Evolutionary conservation across 2,329 filamentous ascomycete genomes (phyloP), one percentile per base, ranked within the genome.

Genomic region (Aotearoamyces nothofagi): DNA sequence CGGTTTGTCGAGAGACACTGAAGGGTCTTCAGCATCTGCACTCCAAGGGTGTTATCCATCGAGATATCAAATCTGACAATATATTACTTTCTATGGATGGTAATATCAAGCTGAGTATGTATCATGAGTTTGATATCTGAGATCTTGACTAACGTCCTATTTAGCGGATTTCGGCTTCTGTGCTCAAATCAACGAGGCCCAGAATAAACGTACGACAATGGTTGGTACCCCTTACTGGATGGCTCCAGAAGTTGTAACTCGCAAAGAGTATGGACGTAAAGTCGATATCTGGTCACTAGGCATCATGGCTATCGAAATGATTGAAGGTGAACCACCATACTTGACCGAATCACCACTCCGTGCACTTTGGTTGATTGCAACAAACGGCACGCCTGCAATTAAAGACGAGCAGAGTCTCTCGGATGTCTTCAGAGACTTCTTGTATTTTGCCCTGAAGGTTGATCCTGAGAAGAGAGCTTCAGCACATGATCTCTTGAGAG

Each of bases 281-380:
- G 87, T 98, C 31, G 90, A 98, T 49, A 94, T 98, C 42, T 98
- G 90, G 90, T 92, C 82, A 34, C 61, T 98, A 24, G 90, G 90
- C 34, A 98, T 98, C 57, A 96, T 98, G 90, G 84, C 90, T 5
- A 96, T 98, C 46, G 90, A 98, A 56, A 98, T 98, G 90, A 93
- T 98, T 40, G 90, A 96, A 57, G 90, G 87, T 51, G 90, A 96
- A 53, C 90, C 90, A 9, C 90, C 90, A 14, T 98, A 96, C 51
- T 64, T 98, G 34, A 96, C 86, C 22, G 90, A 98, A 53, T 92
- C 83, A 20, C 90, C 90, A 4, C 65, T 98, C 14, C 75, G 87
- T 35, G 90, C 90, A 2, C 65, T 98, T 20, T 98, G 90, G 66
- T 59, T 98, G 43, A 98, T 98, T 52, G 90, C 90, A 30, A 96